Evolutionary conservation across 306 rosid species (phyloP), one percentile per base, ranked within the genome.

Genomic region (Rosa persica): DNA sequence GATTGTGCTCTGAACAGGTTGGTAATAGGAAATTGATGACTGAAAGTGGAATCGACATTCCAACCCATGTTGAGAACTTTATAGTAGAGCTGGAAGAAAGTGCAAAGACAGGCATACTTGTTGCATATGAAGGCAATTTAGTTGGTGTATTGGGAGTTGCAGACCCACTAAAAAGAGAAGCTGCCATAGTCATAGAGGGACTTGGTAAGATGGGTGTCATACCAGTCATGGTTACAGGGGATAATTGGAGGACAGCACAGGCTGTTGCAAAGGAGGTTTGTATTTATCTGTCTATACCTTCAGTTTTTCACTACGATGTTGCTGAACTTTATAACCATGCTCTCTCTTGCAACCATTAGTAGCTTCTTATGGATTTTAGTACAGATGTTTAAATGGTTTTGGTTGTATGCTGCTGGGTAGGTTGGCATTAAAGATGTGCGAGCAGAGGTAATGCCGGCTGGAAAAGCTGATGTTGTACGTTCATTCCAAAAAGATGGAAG

Each of bases 371-470:
- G 76, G 46, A 65, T 4, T 65, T 2, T 1, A 39, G 44, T 12
- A 25, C 43, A 42, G 27, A 8, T 42, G 39, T 60, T 8, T 74
- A 60, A 60, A 23, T 5, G 8, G 34, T 38, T 52, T 34, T 52
- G 22, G 61, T 25, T 20, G 19, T 23, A 5, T 62, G 4, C n/a
- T 74, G 67, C 61, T 68, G 72, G 84, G 80, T 93, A 95, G 99
- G 94, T 93, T 84, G 97, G 97, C 78, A 93, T 95, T 72, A 86
- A 83, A 79, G 99, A 95, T 72, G 93, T 95, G 12, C 88, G 89
- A 80, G 97, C 98, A 72, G 99, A 95, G 89, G 98, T 95, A 57
- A 84, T 93, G 99, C 99, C 99, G 0, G 97, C 97, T 0, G 99
- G 98, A 83, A 95, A 95, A 84, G 99, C 97, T 0, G 96, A 93